These are phyloP conservation scores for Calonectria pseudoreteaudii DNA, from an alignment of 2,329 filamentous ascomycete genomes.

Conservation along the genomic window DNA sequence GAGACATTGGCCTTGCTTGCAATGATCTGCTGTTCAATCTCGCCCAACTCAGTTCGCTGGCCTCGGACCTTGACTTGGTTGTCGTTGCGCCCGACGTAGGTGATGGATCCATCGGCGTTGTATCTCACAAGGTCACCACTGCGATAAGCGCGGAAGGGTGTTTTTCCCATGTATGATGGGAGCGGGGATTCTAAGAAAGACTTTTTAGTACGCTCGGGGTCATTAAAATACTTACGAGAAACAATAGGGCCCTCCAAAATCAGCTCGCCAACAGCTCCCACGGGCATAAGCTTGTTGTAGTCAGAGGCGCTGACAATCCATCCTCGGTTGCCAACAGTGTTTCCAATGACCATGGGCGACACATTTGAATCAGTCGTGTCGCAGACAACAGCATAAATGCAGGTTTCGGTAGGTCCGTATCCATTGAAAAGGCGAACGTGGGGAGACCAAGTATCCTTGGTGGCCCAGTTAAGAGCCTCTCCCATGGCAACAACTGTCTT, in stretches of 20 bases:
- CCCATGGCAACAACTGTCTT: neutral
- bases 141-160: neutral
- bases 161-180: neutral
- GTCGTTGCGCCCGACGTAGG: neutral
- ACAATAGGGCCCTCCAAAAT: neutral
- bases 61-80: constrained; percentile 1
- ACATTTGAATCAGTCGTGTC: neutral
- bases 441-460: neutral
- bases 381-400: neutral
- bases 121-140: neutral
- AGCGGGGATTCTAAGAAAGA: neutral
- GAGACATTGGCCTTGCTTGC: neutral
- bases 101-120: neutral
- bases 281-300: neutral
- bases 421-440: neutral
- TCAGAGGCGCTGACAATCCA: neutral
- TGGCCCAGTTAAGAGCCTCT: constrained; percentile 1
- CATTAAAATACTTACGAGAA: constrained; percentile 9
- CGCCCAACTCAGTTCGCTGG: neutral
- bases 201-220: neutral
- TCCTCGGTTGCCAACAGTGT: neutral
- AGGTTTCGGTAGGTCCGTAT: neutral
- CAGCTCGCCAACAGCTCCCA: neutral
- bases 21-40: constrained; percentile 3
- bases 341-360: neutral